Evolutionary conservation across 306 rosid species (phyloP).

Genomic region (Sophora flavescens): DNA sequence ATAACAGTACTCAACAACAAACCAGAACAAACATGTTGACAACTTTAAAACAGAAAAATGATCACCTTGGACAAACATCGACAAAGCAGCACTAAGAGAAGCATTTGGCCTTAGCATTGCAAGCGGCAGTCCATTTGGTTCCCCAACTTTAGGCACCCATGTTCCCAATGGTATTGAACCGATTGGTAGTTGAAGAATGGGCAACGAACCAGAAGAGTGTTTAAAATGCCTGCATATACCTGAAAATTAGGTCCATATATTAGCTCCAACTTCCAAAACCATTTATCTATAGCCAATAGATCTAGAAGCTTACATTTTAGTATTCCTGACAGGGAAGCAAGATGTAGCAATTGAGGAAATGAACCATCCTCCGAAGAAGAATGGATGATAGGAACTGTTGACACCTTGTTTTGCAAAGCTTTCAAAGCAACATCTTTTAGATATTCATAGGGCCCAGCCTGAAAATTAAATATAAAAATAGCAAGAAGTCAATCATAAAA

Average conservation of each 20-base stretch:
- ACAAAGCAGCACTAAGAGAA: conserved; percentile 71
- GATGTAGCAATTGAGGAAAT: conserved; percentile 76
- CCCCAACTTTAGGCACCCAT: conserved; percentile 88
- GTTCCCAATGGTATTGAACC: conserved; percentile 81
- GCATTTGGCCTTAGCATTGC: conserved; percentile 79
- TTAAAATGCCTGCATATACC: conserved; percentile 87
- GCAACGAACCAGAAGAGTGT: conserved; percentile 74
- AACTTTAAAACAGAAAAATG: conserved; percentile 47
- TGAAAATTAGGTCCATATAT: conserved; percentile 58
- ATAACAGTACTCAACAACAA: conserved; percentile 20
- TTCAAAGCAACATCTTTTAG: conserved; percentile 80
- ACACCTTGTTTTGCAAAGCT: conserved; percentile 75
- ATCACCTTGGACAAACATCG: conserved; percentile 80
- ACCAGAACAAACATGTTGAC: conserved; percentile 34
- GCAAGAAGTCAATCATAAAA: conserved; percentile 31
- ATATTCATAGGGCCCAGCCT: conserved; percentile 82
- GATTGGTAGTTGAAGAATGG: conserved; percentile 80
- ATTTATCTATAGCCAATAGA: conserved; percentile 38
- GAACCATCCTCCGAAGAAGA: conserved; percentile 66
- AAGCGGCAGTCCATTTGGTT: conserved; percentile 67
- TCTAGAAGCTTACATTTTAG: conserved; percentile 67
- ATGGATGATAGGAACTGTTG: conserved; percentile 72
- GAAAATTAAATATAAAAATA: conserved; percentile 42
- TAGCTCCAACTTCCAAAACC: conserved; percentile 50
- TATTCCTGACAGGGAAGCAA: conserved; percentile 79